Conservation (phyloP, 1,284 basidiomycete species). For the Trichosporon asahii region DNA sequence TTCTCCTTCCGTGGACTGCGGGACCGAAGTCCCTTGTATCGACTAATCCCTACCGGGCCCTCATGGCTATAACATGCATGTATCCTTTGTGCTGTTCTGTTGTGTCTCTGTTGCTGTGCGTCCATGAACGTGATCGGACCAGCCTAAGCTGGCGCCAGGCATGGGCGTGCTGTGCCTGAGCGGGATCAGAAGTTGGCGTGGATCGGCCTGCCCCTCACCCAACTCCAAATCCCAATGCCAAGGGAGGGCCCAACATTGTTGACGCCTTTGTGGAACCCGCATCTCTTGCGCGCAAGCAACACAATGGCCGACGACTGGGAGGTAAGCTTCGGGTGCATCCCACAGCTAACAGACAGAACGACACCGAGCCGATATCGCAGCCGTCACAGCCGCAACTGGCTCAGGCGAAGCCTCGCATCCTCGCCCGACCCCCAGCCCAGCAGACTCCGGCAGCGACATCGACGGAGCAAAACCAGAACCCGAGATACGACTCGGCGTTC, state of each 20-base stretch:
- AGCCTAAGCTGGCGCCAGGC: too few species aligned
- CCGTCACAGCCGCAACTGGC: not conserved
- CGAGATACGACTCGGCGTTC: constrained; percentile 3
- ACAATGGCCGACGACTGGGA: constrained; percentile 7
- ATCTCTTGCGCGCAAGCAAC: not conserved
- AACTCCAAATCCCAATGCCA: not conserved
- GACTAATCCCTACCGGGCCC: not conserved
- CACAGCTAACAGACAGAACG: not conserved
- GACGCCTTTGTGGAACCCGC: not conserved
- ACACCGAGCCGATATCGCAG: not conserved
- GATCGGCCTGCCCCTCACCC: not conserved
- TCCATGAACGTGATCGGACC: too few species aligned
- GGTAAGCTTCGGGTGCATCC: not conserved
- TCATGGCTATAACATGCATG: not conserved
- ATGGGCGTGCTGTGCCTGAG: not conserved
- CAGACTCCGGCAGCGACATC: not conserved
- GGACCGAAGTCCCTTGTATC: not conserved
- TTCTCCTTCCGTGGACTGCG: not conserved
- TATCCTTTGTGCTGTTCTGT: not conserved
- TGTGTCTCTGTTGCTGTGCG: not conserved
- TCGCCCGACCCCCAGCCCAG: not conserved
- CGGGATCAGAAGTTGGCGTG: constrained; percentile 1
- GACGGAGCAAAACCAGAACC: not conserved
- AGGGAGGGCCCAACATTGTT: not conserved
- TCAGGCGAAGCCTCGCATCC: not conserved